phyloP scores from a whole-genome alignment of 139 green algal genomes.

The Micractinium conductrix region DNA sequence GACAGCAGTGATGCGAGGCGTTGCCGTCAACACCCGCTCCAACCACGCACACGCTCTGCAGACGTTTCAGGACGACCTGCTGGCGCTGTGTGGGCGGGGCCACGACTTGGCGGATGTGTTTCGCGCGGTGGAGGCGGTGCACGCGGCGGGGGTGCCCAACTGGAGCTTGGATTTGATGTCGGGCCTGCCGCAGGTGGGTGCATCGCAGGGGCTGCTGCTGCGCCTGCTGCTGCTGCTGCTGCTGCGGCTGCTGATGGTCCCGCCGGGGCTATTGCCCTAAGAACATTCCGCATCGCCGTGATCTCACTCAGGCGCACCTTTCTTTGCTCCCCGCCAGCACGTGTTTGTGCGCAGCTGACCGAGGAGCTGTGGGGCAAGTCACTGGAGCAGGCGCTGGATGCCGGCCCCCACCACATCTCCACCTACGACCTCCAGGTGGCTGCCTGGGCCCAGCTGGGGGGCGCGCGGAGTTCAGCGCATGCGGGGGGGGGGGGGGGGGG shows the following conservation, averaged over 20 bases:
- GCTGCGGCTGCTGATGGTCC: too few species aligned
- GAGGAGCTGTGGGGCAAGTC: slow-evolving; percentile 69
- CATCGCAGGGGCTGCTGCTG: not conserved
- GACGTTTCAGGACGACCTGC: slow-evolving; percentile 65
- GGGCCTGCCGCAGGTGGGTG: slow-evolving; percentile 72
- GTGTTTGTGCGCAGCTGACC: slow-evolving; percentile 45
- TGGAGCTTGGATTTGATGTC: slow-evolving; percentile 96
- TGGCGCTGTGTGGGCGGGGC: slow-evolving; percentile 75
- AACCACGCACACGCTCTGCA: slow-evolving; percentile 35
- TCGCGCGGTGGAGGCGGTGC: slow-evolving; percentile 72
- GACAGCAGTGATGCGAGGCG: too few species aligned
- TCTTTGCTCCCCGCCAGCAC: too few species aligned
- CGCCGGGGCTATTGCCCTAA: too few species aligned
- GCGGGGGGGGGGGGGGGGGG: not conserved
- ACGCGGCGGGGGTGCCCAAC: slow-evolving; percentile 54
- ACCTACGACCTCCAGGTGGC: slow-evolving; percentile 95
- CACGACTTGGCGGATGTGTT: slow-evolving; percentile 76
- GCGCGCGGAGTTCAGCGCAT: not conserved
- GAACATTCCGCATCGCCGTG: too few species aligned
- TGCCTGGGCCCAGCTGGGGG: not conserved
- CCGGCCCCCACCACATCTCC: slow-evolving; percentile 84
- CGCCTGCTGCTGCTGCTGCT: too few species aligned
- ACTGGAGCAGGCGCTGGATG: slow-evolving; percentile 70
- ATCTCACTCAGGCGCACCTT: too few species aligned
- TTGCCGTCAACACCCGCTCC: too few species aligned